Percentiles rank a stretch among this genome's conserved stretches.
Evolutionary conservation across 345 rosid genomes (phyloP).

Genomic region (Eucalyptus victrix): DNA sequence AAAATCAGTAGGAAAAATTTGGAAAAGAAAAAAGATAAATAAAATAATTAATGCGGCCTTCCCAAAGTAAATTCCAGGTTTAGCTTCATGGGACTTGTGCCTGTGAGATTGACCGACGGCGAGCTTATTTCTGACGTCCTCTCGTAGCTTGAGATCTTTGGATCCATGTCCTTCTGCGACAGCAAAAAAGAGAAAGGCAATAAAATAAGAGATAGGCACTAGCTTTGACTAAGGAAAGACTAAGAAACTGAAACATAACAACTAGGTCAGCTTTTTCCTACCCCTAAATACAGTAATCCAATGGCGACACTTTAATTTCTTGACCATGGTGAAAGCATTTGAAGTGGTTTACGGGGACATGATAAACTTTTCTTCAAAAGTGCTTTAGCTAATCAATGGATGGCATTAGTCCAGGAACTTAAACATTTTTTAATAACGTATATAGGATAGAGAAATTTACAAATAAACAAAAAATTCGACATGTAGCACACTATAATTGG

Average conservation of each 20-base stretch:
- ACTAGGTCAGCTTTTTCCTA: not conserved
- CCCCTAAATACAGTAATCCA: not conserved
- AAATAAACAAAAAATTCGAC: not conserved
- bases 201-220: not conserved
- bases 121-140: slow-evolving; percentile 82
- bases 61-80: slow-evolving; percentile 95
- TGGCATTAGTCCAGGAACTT: not conserved
- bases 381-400: not conserved
- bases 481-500: not conserved
- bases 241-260: not conserved
- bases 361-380: not conserved
- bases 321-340: not conserved
- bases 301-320: not conserved
- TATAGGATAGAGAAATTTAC: not conserved
- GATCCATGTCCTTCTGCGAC: slow-evolving; percentile 58
- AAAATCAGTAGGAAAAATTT: not conserved
- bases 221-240: not conserved
- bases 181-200: not conserved
- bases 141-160: slow-evolving; percentile 65
- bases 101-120: slow-evolving; percentile 43
- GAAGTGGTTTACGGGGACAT: not conserved
- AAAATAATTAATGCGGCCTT: slow-evolving; percentile 45
- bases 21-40: not conserved
- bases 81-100: slow-evolving; percentile 78
- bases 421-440: not conserved